Conservation (phyloP, 192 early-diverging fungal species). For the Mortierella alpina region DNA sequence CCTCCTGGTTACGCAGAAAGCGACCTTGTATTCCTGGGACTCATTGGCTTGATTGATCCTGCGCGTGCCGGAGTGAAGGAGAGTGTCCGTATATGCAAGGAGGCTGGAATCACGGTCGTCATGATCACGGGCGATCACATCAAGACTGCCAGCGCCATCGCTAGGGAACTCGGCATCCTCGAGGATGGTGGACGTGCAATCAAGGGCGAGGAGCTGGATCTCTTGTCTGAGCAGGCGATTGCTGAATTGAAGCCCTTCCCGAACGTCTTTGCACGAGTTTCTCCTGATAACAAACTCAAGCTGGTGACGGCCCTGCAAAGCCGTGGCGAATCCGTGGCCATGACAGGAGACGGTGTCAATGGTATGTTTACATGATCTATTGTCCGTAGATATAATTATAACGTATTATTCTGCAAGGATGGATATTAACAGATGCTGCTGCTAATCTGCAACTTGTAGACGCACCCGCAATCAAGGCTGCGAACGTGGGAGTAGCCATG, state of each 20-base stretch:
- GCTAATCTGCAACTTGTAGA: conserved; percentile 56
- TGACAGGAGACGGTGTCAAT: conserved; percentile 97
- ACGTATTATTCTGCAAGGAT: background rate
- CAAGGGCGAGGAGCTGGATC: conserved; percentile 88
- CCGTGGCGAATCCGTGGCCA: conserved; percentile 75
- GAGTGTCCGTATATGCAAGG: conserved; percentile 80
- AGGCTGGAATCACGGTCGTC: conserved; percentile 91
- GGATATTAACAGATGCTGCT: background rate
- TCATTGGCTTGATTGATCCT: conserved; percentile 95
- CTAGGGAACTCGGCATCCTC: conserved; percentile 77
- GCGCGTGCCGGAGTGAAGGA: conserved; percentile 84
- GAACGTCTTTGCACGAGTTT: conserved; percentile 94
- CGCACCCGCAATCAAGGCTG: conserved; percentile 93
- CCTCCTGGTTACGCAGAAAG: conserved; percentile 65
- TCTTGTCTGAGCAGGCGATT: conserved; percentile 90
- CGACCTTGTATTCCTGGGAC: conserved; percentile 84
- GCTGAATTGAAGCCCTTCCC: conserved; percentile 86
- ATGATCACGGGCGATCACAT: conserved; percentile 99
- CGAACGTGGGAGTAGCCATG: conserved; percentile 97
- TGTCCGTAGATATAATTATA: conserved; percentile 51
- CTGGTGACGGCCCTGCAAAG: conserved; percentile 92
- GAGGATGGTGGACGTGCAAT: conserved; percentile 80
- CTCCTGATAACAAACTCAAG: conserved; percentile 95
- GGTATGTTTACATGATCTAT: conserved; percentile 32
- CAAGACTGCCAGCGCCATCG: conserved; percentile 92